These are phyloP conservation scores for Parmelia sp. DNA, from an alignment of 495 filamentous ascomycete genomes.

Conservation along the genomic window DNA sequence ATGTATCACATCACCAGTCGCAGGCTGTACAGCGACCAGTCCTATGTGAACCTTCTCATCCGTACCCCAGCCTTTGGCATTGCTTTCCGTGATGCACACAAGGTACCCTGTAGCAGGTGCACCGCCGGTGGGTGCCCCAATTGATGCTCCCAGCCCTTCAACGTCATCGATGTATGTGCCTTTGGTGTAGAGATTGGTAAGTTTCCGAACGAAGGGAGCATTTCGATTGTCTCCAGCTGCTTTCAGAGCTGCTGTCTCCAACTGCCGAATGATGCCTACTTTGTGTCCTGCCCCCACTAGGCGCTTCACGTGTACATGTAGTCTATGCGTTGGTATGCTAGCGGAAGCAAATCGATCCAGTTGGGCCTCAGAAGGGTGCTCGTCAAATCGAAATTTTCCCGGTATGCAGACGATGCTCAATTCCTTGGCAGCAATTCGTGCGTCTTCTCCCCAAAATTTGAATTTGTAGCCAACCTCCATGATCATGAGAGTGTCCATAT, in stretches of 20 bases:
- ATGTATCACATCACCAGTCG: constrained; percentile 92
- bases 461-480: constrained; percentile 98
- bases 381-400: constrained; percentile 89
- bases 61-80: constrained; percentile 75
- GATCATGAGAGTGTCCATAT: constrained; percentile 82
- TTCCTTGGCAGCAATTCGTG: constrained; percentile 80
- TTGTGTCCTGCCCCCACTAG: constrained; percentile 90
- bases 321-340: constrained; percentile 85
- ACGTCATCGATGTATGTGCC: constrained; percentile 96
- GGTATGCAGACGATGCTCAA: constrained; percentile 95
- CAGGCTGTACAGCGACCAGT: constrained; percentile 89
- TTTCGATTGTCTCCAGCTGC: constrained; percentile 94
- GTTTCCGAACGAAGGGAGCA: constrained; percentile 81
- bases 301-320: constrained; percentile 92
- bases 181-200: constrained; percentile 97
- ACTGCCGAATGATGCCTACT: constrained; percentile 88
- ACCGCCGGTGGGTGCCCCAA: constrained; percentile 40
- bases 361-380: constrained; percentile 89
- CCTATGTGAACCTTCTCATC: constrained; percentile 94
- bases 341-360: constrained; percentile 90
- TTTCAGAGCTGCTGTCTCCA: constrained; percentile 98
- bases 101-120: constrained; percentile 79
- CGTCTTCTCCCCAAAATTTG: constrained; percentile 96
- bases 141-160: constrained; percentile 62
- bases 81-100: constrained; percentile 85